Base-by-base conservation (phyloP, 768 basidiomycete genomes). In the Crassisporium funariophilum region DNA sequence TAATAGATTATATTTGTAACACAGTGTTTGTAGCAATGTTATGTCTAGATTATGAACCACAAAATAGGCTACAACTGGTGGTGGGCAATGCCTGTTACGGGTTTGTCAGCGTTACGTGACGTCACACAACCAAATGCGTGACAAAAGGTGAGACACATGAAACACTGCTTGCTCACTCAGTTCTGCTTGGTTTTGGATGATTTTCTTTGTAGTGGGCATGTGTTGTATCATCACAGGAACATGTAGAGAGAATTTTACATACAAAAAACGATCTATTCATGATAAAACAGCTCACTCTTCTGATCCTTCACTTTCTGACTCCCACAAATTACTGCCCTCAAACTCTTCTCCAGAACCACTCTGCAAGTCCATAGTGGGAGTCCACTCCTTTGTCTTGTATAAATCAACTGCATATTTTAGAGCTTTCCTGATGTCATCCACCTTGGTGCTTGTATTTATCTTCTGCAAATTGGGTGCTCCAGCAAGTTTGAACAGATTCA, bases 401-500 rank as follows among this genome's bases (percentile, higher is more conserved):
- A 46, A n/a, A 40, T 33, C 44, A 35, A 51, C 33, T 29, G 50
- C 50, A 39, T 19, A 17, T 17, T 33, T 17, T n/a, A 51, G 45
- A 39, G 44, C 50, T 12, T 27, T 20, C 38, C 50, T 16, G 3
- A 44, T 40, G 2, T 34, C 37, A 23, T 21, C 36, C 25, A 29
- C 33, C 27, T 29, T 29, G 15, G 21, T 25, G 3, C 16, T 13
- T 29, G 35, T 35, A 15, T 22, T 37, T 5, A 17, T 44, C 21
- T n/a, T 8, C 19, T 34, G n/a, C 16, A 53, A 21, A 34, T 49
- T 49, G 37, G 53, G 53, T 7, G 53, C 49, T 41, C 53, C 53
- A 31, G 35, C 41, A 24, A 20, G 20, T 16, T 54, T 46, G 24
- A 46, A 54, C 12, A 47, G 22, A 12, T 23, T 36, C n/a, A 54